A percentile compares a stretch with the other conserved stretches of the same genome.
These are phyloP conservation scores for Dryas octopetala DNA, from an alignment of 306 rosid genomes.

Conservation along the genomic window DNA sequence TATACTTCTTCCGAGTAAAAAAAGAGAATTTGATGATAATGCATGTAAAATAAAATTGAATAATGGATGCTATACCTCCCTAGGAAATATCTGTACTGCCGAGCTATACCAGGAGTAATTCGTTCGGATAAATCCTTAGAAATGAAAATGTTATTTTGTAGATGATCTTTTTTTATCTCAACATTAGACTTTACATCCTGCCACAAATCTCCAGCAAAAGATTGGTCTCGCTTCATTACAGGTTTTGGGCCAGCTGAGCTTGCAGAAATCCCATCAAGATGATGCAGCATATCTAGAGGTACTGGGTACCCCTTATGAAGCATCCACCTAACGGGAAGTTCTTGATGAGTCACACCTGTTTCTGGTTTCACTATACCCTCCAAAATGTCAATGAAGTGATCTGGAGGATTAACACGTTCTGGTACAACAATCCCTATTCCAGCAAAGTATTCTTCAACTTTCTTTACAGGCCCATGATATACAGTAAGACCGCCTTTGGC, in stretches of 20 bases:
- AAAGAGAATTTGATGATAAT: not conserved
- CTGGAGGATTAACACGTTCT: constrained; percentile 83
- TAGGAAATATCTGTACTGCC: constrained; percentile 68
- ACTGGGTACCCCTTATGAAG: constrained; percentile 72
- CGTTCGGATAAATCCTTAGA: constrained; percentile 64
- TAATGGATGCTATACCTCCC: constrained; percentile 53
- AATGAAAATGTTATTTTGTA: constrained; percentile 39
- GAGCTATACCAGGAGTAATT: constrained; percentile 58
- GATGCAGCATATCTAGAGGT: constrained; percentile 74
- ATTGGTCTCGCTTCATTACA: constrained; percentile 37
- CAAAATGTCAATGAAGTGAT: constrained; percentile 73
- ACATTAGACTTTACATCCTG: constrained; percentile 57
- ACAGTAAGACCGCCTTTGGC: constrained; percentile 86
- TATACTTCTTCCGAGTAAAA: not conserved
- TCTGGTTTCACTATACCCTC: constrained; percentile 71
- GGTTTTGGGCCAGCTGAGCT: constrained; percentile 43
- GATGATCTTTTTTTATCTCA: constrained; percentile 42
- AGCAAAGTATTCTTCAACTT: constrained; percentile 78
- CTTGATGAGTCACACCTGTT: constrained; percentile 49
- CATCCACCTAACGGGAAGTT: constrained; percentile 87
- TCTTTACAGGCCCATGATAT: constrained; percentile 76
- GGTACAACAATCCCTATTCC: constrained; percentile 69
- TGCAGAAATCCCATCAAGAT: constrained; percentile 50
- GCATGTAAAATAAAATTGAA: constrained; percentile 9
- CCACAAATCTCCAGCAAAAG: constrained; percentile 63